Conservation (phyloP, 495 filamentous ascomycete genomes). For the Aspergillus indologenus region DNA sequence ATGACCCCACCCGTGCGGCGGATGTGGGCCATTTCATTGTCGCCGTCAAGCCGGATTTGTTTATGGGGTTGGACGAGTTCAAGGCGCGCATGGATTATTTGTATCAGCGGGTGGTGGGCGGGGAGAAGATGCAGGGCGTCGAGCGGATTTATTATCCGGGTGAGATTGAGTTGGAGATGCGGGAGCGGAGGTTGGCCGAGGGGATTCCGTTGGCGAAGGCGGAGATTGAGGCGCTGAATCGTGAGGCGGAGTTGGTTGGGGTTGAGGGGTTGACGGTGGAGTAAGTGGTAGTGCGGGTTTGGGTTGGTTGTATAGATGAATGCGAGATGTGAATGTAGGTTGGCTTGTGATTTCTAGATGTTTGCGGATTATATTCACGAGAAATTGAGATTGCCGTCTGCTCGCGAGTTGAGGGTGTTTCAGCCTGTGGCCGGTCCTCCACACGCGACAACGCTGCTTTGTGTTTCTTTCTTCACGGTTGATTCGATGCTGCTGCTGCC, state of each 20-base stretch:
- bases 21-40: slow-evolving; percentile 77
- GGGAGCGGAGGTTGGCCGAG: slow-evolving; percentile 50
- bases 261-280: slow-evolving; percentile 28
- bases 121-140: slow-evolving; percentile 66
- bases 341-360: too few relatives aligned
- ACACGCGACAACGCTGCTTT: too few relatives aligned
- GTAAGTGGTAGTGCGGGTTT: too few relatives aligned
- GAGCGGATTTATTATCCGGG: slow-evolving; percentile 76
- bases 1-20: slow-evolving; percentile 63
- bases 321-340: too few relatives aligned
- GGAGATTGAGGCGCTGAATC: slow-evolving; percentile 65
- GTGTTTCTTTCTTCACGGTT: too few relatives aligned
- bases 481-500: too few relatives aligned
- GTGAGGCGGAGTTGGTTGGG: slow-evolving; percentile 59
- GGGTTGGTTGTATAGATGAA: too few relatives aligned
- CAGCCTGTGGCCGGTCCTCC: too few relatives aligned
- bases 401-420: too few relatives aligned
- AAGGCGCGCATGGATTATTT: slow-evolving; percentile 66
- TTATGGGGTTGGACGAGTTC: slow-evolving; percentile 68
- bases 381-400: too few relatives aligned
- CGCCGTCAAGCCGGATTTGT: slow-evolving; percentile 73
- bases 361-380: too few relatives aligned
- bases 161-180: slow-evolving; percentile 65
- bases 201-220: slow-evolving; percentile 66
- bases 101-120: slow-evolving; percentile 60